A percentile compares a stretch with the other conserved stretches of the same genome.
These are phyloP conservation scores for Lodderomyces margitis DNA, from an alignment of 1,139 yeast species.

Conservation along the genomic window DNA sequence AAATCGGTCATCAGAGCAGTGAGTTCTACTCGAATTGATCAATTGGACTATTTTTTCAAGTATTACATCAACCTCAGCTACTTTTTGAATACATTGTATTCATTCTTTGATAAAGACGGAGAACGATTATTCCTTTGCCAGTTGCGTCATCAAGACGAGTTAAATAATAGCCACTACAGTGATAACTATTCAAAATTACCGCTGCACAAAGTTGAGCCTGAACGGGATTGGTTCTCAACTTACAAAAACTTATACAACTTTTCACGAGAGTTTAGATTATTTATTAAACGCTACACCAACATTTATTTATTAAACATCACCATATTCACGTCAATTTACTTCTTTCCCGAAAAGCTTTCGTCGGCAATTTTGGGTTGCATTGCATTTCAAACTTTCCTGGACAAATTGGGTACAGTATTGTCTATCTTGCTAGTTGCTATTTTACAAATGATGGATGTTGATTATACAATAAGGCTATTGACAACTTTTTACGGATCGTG, in stretches of 20 bases:
- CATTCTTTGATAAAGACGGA: conserved; percentile 37
- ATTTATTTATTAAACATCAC: conserved; percentile 22
- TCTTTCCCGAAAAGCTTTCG: conserved; percentile 37
- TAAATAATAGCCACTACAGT: background rate
- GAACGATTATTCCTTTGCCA: conserved; percentile 41
- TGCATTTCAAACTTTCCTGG: conserved; percentile 45
- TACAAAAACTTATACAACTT: conserved; percentile 10
- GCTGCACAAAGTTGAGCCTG: conserved; percentile 20
- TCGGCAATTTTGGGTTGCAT: conserved; percentile 37
- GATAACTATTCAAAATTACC: conserved; percentile 7
- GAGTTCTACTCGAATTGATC: conserved; percentile 14
- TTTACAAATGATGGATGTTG: conserved; percentile 25
- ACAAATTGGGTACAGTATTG: conserved; percentile 46
- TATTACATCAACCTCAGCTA: conserved; percentile 44
- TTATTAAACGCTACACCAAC: conserved; percentile 20
- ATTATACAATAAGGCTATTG: conserved; percentile 34
- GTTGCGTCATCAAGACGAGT: conserved; percentile 38
- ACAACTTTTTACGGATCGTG: conserved; percentile 48
- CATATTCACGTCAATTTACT: conserved; percentile 19
- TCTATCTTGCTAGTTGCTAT: conserved; percentile 36
- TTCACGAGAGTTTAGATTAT: conserved; percentile 18
- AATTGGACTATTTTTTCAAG: conserved; percentile 30
- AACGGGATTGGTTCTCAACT: conserved; percentile 26
- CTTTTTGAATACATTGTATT: conserved; percentile 36
- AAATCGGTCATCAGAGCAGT: conserved; percentile 12